Evolutionary conservation across 2,329 filamentous ascomycete genomes (phyloP), one percentile per base, ranked within the genome.

Genomic region (Botrytis medusae): DNA sequence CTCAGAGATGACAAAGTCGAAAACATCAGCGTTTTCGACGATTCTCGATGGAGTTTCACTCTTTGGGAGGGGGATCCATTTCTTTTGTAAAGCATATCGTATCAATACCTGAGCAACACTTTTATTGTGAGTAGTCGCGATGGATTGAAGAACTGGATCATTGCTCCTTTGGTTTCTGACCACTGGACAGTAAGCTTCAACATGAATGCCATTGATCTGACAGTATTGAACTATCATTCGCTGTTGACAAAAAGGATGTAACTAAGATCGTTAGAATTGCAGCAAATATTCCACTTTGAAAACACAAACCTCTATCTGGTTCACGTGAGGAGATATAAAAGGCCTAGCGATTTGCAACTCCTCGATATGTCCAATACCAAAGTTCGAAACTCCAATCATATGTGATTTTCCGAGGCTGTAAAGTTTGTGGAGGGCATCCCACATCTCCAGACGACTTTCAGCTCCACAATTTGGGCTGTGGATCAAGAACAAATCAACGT

Each of bases 191-290:
- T 87, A 88, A 0, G 86, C 85, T 81, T 89, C 83, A 71, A 89
- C 81, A 54, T 87, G 77, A 73, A 89, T 88, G 9, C 84, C 83
- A 46, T 87, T 81, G 59, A 83, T 79, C 72, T 84, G 81, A 81
- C 86, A 88, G 81, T 73, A 77, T 2, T 85, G 82, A 57, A 88
- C 87, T 51, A 88, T 84, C 29, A 86, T 85, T 48, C 86, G 85
- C 79, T 92, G 90, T 9, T 88, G 85, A 32, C 89, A 86, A 88
- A 90, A 93, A 2, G 90, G 90, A 80, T 93, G 90, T 18, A 93
- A 73, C 80, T 81, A 64, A 25, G 22, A 29, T 42, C 32, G 40
- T 69, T 63, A 69, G 64, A 63, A 12, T 8, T 44, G 10, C 20
- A 37, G 7, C 16, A 14, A 22, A 63, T 22, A 14, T 16, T 10